Evolutionary conservation across 148 eudicot genomes (phyloP).

Genomic region (Arctostaphylos glauca): DNA sequence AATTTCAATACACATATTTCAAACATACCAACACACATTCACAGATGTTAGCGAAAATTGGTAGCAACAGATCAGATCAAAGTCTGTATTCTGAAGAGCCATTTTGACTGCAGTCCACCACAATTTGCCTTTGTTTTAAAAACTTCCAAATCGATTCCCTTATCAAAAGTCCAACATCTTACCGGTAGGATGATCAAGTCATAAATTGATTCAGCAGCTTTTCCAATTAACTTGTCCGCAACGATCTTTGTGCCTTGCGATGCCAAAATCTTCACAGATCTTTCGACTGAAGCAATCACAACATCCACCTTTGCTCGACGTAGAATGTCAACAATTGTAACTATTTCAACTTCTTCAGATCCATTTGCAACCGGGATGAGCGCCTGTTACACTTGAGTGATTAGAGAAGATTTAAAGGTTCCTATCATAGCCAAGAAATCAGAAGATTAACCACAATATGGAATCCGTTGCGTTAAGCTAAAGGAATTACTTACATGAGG

Average conservation of each 20-base stretch:
- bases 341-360: slow-evolving; percentile 74
- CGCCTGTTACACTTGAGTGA: slow-evolving; percentile 43
- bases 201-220: slow-evolving; percentile 58
- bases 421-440: background rate
- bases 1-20: background rate
- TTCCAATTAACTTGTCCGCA: slow-evolving; percentile 60
- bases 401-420: background rate
- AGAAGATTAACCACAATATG: background rate
- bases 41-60: background rate
- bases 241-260: slow-evolving; percentile 70
- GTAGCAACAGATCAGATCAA: background rate
- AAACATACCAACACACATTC: background rate
- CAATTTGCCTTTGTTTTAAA: background rate
- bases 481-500: slow-evolving; percentile 57
- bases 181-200: slow-evolving; percentile 91
- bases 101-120: background rate
- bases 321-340: slow-evolving; percentile 64
- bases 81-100: background rate
- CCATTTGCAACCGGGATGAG: slow-evolving; percentile 90
- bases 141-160: background rate
- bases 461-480: background rate
- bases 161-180: slow-evolving; percentile 23
- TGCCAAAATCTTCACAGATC: slow-evolving; percentile 53
- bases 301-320: slow-evolving; percentile 80
- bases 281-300: slow-evolving; percentile 79